These are phyloP conservation scores for Mitragyna speciosa DNA, from an alignment of 257 asterid genomes.

Conservation along the genomic window DNA sequence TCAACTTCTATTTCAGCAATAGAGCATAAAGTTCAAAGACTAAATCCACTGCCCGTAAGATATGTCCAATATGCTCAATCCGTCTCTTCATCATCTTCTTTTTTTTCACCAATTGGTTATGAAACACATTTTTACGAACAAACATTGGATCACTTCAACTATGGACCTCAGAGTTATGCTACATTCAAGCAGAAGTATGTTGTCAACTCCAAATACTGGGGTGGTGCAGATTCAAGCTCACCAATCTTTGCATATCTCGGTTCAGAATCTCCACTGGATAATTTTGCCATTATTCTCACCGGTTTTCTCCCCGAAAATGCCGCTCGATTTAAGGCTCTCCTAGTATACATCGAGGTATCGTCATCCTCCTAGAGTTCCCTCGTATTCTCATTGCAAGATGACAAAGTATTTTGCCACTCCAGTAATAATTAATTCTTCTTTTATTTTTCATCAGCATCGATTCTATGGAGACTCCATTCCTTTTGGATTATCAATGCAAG, in stretches of 20 bases:
- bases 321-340: conserved; percentile 59
- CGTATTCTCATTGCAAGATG: too few species aligned
- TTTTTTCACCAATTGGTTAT: conserved; percentile 17
- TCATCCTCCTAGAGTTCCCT: too few species aligned
- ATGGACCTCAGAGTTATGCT: conserved; percentile 51
- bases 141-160: conserved; percentile 81
- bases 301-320: conserved; percentile 64
- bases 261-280: conserved; percentile 53
- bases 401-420: too few species aligned
- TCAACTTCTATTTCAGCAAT: conserved; percentile 1
- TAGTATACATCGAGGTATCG: conserved; percentile 64
- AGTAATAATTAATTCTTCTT: too few species aligned
- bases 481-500: conserved; percentile 4
- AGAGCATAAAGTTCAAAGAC: too few species aligned
- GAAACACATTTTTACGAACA: conserved; percentile 51
- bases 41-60: too few species aligned
- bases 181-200: conserved; percentile 58
- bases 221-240: conserved; percentile 42
- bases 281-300: conserved; percentile 13
- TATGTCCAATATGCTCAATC: too few species aligned
- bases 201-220: conserved; percentile 50
- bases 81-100: too few species aligned
- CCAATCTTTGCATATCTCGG: conserved; percentile 75
- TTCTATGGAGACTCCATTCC: conserved; percentile 26
- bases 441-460: conserved; percentile 10